phyloP scores from a whole-genome alignment of 1,284 basidiomycete genomes.

The Erythrobasidium hasegawianum region DNA sequence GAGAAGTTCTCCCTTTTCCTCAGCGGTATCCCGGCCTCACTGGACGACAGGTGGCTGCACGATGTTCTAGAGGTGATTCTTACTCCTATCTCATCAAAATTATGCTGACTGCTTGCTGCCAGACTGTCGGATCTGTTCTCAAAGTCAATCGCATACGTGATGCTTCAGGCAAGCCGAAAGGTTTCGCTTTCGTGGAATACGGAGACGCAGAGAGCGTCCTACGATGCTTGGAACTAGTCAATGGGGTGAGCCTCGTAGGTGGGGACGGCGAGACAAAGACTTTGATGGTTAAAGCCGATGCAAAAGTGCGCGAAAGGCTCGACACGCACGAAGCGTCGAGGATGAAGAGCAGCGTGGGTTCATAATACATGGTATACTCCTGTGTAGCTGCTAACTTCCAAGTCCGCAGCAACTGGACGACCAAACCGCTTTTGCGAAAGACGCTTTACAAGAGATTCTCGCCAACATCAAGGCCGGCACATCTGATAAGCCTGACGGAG shows the following conservation, averaged over 20 bases:
- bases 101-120: neutral
- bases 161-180: conserved; percentile 40
- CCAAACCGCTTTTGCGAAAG: conserved; percentile 26
- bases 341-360: conserved; percentile 42
- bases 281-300: conserved; percentile 46
- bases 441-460: conserved; percentile 22
- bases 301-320: conserved; percentile 44
- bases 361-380: neutral
- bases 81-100: neutral
- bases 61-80: conserved; percentile 42
- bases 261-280: conserved; percentile 40
- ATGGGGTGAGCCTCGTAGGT: conserved; percentile 41
- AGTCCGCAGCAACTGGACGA: conserved; percentile 19
- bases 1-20: conserved; percentile 47
- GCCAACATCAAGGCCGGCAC: conserved; percentile 15
- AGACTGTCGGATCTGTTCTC: conserved; percentile 44
- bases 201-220: conserved; percentile 47
- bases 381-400: neutral
- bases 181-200: conserved; percentile 48
- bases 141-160: conserved; percentile 43
- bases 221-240: conserved; percentile 45
- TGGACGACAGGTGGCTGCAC: conserved; percentile 46
- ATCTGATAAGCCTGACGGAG: neutral
- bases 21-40: conserved; percentile 44
- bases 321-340: conserved; percentile 44